These are phyloP conservation scores for Ettlia oleoabundans DNA, from an alignment of 139 green algal genomes.

Conservation along the genomic window DNA sequence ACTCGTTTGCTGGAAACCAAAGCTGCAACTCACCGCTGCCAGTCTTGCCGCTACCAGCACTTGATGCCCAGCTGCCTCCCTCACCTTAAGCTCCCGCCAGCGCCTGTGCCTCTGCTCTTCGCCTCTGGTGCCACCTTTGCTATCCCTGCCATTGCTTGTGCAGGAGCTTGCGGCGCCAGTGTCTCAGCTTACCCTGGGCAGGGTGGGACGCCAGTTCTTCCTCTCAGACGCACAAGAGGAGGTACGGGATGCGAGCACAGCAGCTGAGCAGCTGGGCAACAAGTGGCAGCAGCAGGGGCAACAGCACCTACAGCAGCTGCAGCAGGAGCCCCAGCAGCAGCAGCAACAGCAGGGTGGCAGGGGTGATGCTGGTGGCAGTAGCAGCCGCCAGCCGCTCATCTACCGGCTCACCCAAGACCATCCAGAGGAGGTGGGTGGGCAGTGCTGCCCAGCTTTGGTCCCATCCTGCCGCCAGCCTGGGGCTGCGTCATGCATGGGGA, in stretches of 20 bases:
- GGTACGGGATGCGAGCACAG: no score
- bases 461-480: no score
- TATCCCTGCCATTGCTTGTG: not conserved
- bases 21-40: no score
- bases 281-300: not conserved
- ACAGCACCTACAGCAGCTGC: not conserved
- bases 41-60: no score
- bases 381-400: slow-evolving; percentile 9
- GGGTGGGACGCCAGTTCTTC: slow-evolving; percentile 61
- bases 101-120: not conserved
- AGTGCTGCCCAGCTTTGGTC: no score
- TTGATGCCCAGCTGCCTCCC: no score
- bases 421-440: slow-evolving; percentile 27
- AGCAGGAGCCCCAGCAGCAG: not conserved
- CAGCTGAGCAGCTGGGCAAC: not conserved
- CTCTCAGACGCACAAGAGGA: slow-evolving; percentile 41
- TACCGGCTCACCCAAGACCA: slow-evolving; percentile 64
- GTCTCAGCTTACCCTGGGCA: slow-evolving; percentile 17
- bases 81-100: no score
- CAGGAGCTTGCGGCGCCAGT: slow-evolving; percentile 35
- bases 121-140: not conserved
- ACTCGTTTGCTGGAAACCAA: not conserved
- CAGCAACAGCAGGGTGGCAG: slow-evolving; percentile 1
- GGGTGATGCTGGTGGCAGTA: not conserved
- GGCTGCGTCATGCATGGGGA: no score